A percentile compares a stretch with the other conserved stretches of the same genome.
Evolutionary conservation across 768 basidiomycete species (phyloP).

Genomic region (Austroboletus eburneus): DNA sequence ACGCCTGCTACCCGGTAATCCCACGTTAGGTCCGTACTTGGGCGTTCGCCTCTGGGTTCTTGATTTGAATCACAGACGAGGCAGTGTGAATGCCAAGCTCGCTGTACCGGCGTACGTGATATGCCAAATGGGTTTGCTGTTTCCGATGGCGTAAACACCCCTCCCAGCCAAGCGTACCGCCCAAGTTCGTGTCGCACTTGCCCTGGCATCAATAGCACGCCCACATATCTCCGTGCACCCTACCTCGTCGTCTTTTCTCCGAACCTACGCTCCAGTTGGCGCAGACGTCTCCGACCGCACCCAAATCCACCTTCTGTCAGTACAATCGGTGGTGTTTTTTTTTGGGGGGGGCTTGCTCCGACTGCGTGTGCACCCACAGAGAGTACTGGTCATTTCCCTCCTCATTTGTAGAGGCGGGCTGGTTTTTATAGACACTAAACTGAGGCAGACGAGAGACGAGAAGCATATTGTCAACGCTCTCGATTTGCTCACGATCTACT

Average conservation of each 20-base stretch:
- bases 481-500: conserved; percentile 47
- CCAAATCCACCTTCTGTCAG: no score
- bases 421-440: conserved; percentile 27
- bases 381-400: conserved; percentile 40
- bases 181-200: conserved; percentile 45
- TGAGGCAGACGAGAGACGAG: conserved; percentile 53
- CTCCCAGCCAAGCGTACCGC: conserved; percentile 51
- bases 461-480: conserved; percentile 58
- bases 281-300: conserved; percentile 28
- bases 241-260: conserved; percentile 45
- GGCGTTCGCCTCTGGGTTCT: conserved; percentile 51
- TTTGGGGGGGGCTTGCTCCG: no score
- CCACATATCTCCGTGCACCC: no score
- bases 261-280: neutral
- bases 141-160: conserved; percentile 59
- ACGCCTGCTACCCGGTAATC: conserved; percentile 43
- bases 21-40: conserved; percentile 24
- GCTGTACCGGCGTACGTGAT: no score
- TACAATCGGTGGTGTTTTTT: conserved; percentile 46
- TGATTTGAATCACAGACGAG: conserved; percentile 57
- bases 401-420: conserved; percentile 14
- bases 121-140: no score
- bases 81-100: conserved; percentile 50
- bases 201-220: no score
- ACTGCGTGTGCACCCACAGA: conserved; percentile 38